Percentiles rank a stretch among this genome's conserved stretches.
phyloP scores from a whole-genome alignment of 140 eudicot genomes.

The Ambrosia hybrid region DNA sequence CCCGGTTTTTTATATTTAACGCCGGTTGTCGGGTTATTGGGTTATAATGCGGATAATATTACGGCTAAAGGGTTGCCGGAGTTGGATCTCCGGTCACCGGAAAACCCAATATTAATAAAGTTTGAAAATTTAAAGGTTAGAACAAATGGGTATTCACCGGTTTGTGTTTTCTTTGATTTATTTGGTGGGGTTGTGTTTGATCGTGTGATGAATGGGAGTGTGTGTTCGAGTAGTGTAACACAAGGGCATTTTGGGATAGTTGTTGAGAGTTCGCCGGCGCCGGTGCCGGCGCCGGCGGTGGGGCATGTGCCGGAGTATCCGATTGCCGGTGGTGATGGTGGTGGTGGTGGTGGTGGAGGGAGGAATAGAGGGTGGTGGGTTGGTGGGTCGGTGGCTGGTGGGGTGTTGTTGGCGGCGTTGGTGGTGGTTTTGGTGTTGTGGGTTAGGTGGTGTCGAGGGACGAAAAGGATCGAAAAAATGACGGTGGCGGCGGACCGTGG shows the following conservation, averaged over 20 bases:
- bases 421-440: slow-evolving; percentile 43
- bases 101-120: slow-evolving; percentile 46
- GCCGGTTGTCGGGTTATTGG: slow-evolving; percentile 78
- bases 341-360: slow-evolving; percentile 30
- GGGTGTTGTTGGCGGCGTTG: slow-evolving; percentile 41
- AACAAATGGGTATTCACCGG: slow-evolving; percentile 39
- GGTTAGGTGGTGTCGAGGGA: slow-evolving; percentile 44
- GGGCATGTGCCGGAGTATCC: slow-evolving; percentile 25
- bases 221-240: slow-evolving; percentile 45
- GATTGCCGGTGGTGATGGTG: slow-evolving; percentile 31
- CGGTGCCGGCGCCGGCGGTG: slow-evolving; percentile 37
- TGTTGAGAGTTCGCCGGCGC: slow-evolving; percentile 48
- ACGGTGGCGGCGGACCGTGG: slow-evolving; percentile 68
- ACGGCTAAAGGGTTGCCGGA: slow-evolving; percentile 51
- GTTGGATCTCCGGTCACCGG: slow-evolving; percentile 56
- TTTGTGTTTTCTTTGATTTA: slow-evolving; percentile 67
- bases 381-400: slow-evolving; percentile 67
- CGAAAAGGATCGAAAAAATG: slow-evolving; percentile 55
- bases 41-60: slow-evolving; percentile 67
- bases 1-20: slow-evolving; percentile 62
- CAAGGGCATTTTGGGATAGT: slow-evolving; percentile 91
- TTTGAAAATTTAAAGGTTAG: slow-evolving; percentile 34
- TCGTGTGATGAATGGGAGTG: slow-evolving; percentile 45
- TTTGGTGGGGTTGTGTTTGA: slow-evolving; percentile 75
- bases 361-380: slow-evolving; percentile 44